Base-by-base conservation (phyloP, 1,139 yeast genomes). In the Sugiyamaella grinbergsii region DNA sequence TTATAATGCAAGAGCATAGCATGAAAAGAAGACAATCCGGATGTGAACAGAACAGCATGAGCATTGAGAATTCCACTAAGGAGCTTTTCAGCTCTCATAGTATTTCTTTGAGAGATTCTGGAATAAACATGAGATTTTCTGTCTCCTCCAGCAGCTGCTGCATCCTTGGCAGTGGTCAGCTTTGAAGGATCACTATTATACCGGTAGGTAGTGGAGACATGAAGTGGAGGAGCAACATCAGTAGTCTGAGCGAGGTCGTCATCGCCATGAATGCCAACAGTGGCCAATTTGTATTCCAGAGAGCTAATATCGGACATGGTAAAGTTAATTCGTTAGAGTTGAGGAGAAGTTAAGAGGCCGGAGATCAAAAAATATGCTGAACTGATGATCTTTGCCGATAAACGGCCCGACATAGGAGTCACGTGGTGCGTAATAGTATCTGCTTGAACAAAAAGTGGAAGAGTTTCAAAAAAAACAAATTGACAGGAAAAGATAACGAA, bases 221-320 rank as follows among this genome's bases (percentile, higher is more conserved):
- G 87, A 52, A 91, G 82, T 19, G 97, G 95, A 4, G 95, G 83
- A 0, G 84, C 81, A 10, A 85, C 86, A 60, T 85, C 93, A 2
- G 72, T 23, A 19, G 61, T 54, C 23, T 42, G 47, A 23, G 65
- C 65, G 11, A 63, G 47, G 1, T 50, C 52, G 37, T 62, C 68
- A 50, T 67, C 71, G 11, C 66, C 70, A 50, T 68, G 71, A 28
- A 68, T 54, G 8, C 47, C 51, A 16, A 50, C n/a, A 13, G 54
- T 51, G 20, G 47, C 47, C 33, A 43, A 18, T 16, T 34, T 33
- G 18, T n/a, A 16, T 18, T 43, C 41, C 15, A 43, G 36, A 6
- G 37, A 32, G 19, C 22, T 20, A 15, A 31, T 15, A 4, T 31
- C 45, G 7, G 45, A 41, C 45, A 41, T 41, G 16, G 6, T n/a